A percentile compares a stretch with the other conserved stretches of the same genome.
These are phyloP conservation scores for Thraustotheca clavata DNA, from an alignment of 352 stramenopile genomes.

Conservation along the genomic window DNA sequence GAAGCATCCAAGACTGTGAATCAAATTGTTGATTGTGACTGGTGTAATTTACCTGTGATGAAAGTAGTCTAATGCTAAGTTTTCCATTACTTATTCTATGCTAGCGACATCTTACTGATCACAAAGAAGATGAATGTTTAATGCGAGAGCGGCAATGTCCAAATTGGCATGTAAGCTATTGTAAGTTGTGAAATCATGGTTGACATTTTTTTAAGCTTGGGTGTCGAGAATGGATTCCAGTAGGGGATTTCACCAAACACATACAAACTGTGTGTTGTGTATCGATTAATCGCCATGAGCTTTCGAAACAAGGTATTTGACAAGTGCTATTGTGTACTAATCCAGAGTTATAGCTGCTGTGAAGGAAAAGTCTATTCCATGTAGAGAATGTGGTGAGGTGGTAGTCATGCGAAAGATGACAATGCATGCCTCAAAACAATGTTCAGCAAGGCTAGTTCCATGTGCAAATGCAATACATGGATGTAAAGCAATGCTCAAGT, in stretches of 20 bases:
- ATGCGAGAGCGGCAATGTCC: slow-evolving; percentile 59
- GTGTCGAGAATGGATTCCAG: slow-evolving; percentile 61
- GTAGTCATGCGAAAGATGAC: slow-evolving; percentile 34
- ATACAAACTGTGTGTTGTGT: slow-evolving; percentile 40
- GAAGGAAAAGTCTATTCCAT: slow-evolving; percentile 38
- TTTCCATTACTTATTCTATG: not conserved
- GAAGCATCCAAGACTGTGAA: slow-evolving; percentile 40
- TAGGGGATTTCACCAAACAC: slow-evolving; percentile 45
- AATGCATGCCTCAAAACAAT: slow-evolving; percentile 37
- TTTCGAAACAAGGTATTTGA: slow-evolving; percentile 28
- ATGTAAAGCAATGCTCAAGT: slow-evolving; percentile 45
- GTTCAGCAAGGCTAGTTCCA: slow-evolving; percentile 47
- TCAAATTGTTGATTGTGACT: slow-evolving; percentile 47
- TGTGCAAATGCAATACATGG: slow-evolving; percentile 64
- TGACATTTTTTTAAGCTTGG: slow-evolving; percentile 22
- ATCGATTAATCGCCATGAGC: slow-evolving; percentile 40
- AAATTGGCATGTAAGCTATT: slow-evolving; percentile 30
- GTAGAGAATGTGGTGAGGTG: slow-evolving; percentile 40
- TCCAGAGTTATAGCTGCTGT: slow-evolving; percentile 25
- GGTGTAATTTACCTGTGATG: slow-evolving; percentile 48
- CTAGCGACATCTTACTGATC: slow-evolving; percentile 44
- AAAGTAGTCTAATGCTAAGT: slow-evolving; percentile 25
- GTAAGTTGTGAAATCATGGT: not conserved
- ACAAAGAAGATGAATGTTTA: slow-evolving; percentile 69
- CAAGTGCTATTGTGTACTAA: not conserved